Evolutionary conservation across 306 rosid genomes (phyloP), one percentile per base, ranked within the genome.

Genomic region (Prunus mongolica): DNA sequence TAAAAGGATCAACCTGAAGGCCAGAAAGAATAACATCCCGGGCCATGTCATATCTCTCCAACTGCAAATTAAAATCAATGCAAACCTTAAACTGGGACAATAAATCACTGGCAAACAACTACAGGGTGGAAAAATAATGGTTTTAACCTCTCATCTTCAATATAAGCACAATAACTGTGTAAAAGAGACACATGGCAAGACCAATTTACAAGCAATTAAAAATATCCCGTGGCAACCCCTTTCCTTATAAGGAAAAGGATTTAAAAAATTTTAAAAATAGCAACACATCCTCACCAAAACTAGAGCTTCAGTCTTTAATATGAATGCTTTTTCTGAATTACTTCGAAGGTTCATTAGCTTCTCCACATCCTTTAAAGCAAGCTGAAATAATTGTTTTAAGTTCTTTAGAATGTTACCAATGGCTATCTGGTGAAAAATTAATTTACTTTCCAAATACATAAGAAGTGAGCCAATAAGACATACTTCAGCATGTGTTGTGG

Each of bases 401-500:
- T 3, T 19, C 15, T 44, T 80, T 44, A 82, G 77, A 67, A 64
- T 64, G 69, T 45, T 56, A 22, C 69, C 22, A 66, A 67, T 18
- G 11, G 46, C 56, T 52, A 19, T 57, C 38, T 13, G 47, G 56
- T 74, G 77, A 56, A 71, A 72, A 79, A 77, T 76, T 69, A 32
- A 32, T 16, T 64, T 73, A 75, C 72, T 67, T 62, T 72, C 57
- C 56, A 68, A 15, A 81, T 67, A 76, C 20, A 63, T 63, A 71
- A 80, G 45, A 19, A 68, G 76, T 74, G 76, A 78, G 45, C 51
- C 72, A 82, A 44, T 63, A 61, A 74, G 69, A 78, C 83, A 78
- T 90, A 90, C 99, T 82, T 92, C 96, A 76, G 97, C 97, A 88
- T 88, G 97, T 74, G 86, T 91, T 71, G 97, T 89, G 79, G 99